These are phyloP conservation scores for Fusarium hainanense DNA, from an alignment of 2,329 filamentous ascomycete species.

Conservation along the genomic window DNA sequence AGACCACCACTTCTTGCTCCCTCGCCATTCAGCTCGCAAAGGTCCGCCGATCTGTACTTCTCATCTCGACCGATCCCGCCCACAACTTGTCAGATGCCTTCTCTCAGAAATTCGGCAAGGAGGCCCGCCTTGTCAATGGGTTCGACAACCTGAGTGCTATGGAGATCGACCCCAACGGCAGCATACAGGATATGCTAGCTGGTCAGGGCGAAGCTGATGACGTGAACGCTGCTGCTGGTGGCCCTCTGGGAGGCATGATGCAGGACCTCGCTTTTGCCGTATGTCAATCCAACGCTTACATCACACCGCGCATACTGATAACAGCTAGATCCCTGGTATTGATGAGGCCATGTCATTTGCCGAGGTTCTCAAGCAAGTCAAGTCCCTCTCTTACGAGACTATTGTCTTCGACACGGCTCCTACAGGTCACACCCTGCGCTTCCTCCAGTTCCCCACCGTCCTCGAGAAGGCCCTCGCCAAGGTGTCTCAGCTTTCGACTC, in stretches of 20 bases:
- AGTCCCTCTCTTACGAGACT: conserved; percentile 97
- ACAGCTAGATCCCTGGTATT: conserved; percentile 87
- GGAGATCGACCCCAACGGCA: conserved; percentile 99
- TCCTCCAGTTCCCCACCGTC: conserved; percentile 97
- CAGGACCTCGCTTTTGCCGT: conserved; percentile 97
- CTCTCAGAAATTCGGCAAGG: conserved; percentile 99
- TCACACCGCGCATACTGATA: background rate
- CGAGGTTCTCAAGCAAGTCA: conserved; percentile 99
- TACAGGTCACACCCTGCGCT: conserved; percentile 96
- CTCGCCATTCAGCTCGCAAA: conserved; percentile 97
- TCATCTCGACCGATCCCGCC: conserved; percentile 98
- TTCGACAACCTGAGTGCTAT: conserved; percentile 96
- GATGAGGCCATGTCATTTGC: conserved; percentile 99
- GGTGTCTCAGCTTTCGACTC: conserved; percentile 89
- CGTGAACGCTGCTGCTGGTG: conserved; percentile 74
- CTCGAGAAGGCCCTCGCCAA: conserved; percentile 99
- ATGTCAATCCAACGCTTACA: conserved; percentile 49
- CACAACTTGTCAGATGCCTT: conserved; percentile 99
- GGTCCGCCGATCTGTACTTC: conserved; percentile 92
- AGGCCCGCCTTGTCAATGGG: conserved; percentile 90
- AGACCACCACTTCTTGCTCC: conserved; percentile 99
- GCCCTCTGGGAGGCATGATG: conserved; percentile 90
- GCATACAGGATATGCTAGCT: conserved; percentile 92
- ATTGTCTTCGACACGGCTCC: conserved; percentile 99
- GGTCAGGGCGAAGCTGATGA: conserved; percentile 76